These are phyloP conservation scores for Gracilaria vermiculophylla DNA, from an alignment of 23 red algal species.

Conservation along the genomic window DNA sequence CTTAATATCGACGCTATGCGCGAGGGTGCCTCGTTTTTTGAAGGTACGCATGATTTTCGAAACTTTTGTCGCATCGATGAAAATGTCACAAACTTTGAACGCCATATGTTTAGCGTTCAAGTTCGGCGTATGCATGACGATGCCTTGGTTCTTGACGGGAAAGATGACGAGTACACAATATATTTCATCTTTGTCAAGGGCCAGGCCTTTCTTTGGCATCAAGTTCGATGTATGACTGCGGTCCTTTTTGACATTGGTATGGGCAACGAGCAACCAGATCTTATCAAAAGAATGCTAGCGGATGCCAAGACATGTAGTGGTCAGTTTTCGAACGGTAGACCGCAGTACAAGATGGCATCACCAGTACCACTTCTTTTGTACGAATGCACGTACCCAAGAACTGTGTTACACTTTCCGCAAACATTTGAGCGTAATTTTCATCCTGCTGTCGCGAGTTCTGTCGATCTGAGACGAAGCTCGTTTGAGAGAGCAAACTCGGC, in stretches of 20 bases:
- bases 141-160: background rate
- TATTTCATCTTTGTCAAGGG: constrained; percentile 77
- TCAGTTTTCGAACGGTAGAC: constrained; percentile 64
- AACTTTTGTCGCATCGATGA: constrained; percentile 97
- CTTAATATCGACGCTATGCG: constrained; percentile 81
- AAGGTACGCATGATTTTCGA: constrained; percentile 94
- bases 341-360: constrained; percentile 78
- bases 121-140: constrained; percentile 46
- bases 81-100: constrained; percentile 67
- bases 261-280: constrained; percentile 54
- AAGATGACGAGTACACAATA: constrained; percentile 31
- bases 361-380: constrained; percentile 88
- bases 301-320: constrained; percentile 17
- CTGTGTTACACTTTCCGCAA: constrained; percentile 42
- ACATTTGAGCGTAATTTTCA: constrained; percentile 1
- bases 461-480: background rate
- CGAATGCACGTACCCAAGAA: constrained; percentile 71
- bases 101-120: constrained; percentile 63
- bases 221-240: constrained; percentile 95
- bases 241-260: constrained; percentile 88
- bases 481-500: constrained; percentile 31
- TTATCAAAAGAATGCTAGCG: constrained; percentile 64
- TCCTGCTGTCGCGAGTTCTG: background rate
- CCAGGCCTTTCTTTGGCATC: constrained; percentile 97
- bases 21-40: constrained; percentile 60